These are phyloP conservation scores for Arthroderma sp. DNA, from an alignment of 2,329 filamentous ascomycete genomes.

Conservation along the genomic window DNA sequence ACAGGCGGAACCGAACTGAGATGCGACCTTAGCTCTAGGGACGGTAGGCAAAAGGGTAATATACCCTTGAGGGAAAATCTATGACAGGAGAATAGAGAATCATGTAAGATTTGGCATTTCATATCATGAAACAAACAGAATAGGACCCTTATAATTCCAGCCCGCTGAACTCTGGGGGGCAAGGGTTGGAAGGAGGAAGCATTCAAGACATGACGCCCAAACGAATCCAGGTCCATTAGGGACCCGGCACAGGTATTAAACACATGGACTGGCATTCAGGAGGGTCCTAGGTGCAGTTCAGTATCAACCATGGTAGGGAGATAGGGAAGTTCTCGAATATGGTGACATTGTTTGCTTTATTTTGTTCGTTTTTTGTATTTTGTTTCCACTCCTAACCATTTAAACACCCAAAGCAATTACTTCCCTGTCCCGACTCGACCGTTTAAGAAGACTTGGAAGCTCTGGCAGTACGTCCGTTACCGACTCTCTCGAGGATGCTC, in stretches of 20 bases:
- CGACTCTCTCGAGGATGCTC: conserved; percentile 37
- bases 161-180: neutral
- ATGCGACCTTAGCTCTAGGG: neutral
- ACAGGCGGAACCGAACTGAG: conserved; percentile 46
- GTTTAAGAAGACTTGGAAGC: conserved; percentile 6
- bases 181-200: neutral
- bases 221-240: neutral
- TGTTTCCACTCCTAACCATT: neutral
- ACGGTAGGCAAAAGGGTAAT: too few relatives aligned
- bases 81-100: neutral
- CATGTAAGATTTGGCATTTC: neutral
- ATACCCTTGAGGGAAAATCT: neutral
- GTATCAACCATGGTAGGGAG: neutral
- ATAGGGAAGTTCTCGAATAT: neutral
- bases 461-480: conserved; percentile 35
- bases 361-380: neutral
- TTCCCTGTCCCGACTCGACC: neutral
- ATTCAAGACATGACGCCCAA: conserved; percentile 3
- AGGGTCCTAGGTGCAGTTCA: neutral
- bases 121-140: conserved; percentile 6
- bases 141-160: neutral
- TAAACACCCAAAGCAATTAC: conserved; percentile 1
- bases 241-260: neutral
- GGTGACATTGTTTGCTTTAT: neutral
- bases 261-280: neutral